Percentiles rank a stretch among this genome's conserved stretches.
Conservation (phyloP, 23 red algal genomes). For the Gracilaria gracilis region DNA sequence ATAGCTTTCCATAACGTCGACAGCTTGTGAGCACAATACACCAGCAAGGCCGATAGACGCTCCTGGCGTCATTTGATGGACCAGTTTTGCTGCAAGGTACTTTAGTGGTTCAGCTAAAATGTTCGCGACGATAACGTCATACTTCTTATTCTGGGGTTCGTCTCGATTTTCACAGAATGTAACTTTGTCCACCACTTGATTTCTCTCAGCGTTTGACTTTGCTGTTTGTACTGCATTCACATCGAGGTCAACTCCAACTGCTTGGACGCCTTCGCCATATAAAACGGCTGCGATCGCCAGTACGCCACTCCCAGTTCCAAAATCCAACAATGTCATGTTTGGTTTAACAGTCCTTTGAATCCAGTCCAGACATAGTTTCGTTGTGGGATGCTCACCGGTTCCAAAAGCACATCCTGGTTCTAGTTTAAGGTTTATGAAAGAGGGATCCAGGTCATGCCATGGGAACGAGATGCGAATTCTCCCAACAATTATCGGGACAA, state of each 20-base stretch:
- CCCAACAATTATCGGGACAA: constrained; percentile 72
- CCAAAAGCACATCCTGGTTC: constrained; percentile 94
- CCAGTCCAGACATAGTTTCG: constrained; percentile 74
- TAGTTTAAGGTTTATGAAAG: constrained; percentile 54
- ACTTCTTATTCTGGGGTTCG: constrained; percentile 15
- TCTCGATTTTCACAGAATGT: constrained; percentile 36
- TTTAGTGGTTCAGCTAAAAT: constrained; percentile 83
- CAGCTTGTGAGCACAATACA: constrained; percentile 71
- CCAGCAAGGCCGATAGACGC: constrained; percentile 78
- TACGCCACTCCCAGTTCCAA: constrained; percentile 90
- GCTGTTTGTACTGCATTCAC: constrained; percentile 66
- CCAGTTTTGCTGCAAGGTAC: constrained; percentile 65
- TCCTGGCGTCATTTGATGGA: constrained; percentile 15
- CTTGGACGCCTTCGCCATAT: not conserved
- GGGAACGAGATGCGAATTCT: constrained; percentile 66
- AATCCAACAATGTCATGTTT: constrained; percentile 78
- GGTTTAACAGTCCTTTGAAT: constrained; percentile 29
- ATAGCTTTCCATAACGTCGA: constrained; percentile 63
- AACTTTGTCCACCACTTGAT: constrained; percentile 32
- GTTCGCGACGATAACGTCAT: constrained; percentile 89
- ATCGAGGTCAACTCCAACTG: constrained; percentile 82
- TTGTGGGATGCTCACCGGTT: constrained; percentile 97
- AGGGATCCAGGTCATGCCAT: constrained; percentile 64
- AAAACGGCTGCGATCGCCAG: constrained; percentile 68
- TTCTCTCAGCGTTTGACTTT: constrained; percentile 57